These are phyloP conservation scores for Gastrodia elata DNA, from an alignment of 106 monocot genomes.

Conservation along the genomic window DNA sequence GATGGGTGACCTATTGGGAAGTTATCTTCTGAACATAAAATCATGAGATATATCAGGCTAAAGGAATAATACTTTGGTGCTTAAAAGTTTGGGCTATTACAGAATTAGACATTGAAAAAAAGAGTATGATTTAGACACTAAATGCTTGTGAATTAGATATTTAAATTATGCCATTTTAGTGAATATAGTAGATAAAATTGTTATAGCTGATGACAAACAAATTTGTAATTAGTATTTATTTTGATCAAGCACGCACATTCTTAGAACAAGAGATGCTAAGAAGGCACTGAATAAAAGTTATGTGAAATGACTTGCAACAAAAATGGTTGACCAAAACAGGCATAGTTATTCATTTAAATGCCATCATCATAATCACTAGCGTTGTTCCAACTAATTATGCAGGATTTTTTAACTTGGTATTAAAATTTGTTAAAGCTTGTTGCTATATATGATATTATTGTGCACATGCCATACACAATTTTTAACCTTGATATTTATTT, in stretches of 20 bases:
- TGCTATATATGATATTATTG: background rate
- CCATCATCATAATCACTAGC: background rate
- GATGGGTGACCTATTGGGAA: too few species aligned
- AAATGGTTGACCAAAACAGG: background rate
- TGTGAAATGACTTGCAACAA: background rate
- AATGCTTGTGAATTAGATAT: background rate
- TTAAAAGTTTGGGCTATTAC: too few species aligned
- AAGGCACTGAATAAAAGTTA: background rate
- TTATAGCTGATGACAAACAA: background rate
- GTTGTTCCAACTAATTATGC: background rate
- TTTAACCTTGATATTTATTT: background rate
- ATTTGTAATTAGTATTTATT: background rate
- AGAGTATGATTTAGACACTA: background rate
- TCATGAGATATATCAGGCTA: too few species aligned
- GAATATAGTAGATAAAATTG: background rate
- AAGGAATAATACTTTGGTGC: too few species aligned
- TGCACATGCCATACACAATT: background rate
- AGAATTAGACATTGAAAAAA: background rate
- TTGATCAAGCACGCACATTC: background rate
- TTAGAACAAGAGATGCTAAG: background rate
- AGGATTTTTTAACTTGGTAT: background rate
- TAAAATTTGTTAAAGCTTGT: background rate
- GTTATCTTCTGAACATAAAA: too few species aligned
- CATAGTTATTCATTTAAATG: background rate
- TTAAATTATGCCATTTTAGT: background rate